A percentile compares a stretch with the other conserved stretches of the same genome.
Evolutionary conservation across 345 rosid species (phyloP).

Genomic region (Boechera divaricarpa): DNA sequence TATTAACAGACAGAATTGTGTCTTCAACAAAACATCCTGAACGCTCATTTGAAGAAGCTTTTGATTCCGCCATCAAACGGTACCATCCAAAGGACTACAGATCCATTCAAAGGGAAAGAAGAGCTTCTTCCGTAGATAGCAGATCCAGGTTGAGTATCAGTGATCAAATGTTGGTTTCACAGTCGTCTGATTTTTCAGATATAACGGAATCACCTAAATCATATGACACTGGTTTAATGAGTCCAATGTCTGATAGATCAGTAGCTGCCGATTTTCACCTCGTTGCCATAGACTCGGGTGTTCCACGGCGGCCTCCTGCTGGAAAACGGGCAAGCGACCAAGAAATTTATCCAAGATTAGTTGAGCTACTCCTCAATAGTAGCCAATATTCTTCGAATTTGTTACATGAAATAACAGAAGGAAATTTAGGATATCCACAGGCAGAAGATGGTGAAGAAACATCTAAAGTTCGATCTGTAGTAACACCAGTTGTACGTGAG

Average conservation of each 20-base stretch:
- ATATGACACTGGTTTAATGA: constrained; percentile 53
- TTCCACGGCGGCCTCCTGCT: constrained; percentile 98
- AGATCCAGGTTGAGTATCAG: constrained; percentile 55
- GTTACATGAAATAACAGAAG: constrained; percentile 81
- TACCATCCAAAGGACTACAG: constrained; percentile 76
- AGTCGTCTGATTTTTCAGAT: constrained; percentile 75
- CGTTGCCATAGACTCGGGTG: constrained; percentile 92
- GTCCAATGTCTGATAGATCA: constrained; percentile 60
- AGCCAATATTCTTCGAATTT: constrained; percentile 67
- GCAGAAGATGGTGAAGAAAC: constrained; percentile 51
- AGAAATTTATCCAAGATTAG: constrained; percentile 84
- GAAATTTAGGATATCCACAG: constrained; percentile 70
- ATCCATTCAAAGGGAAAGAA: constrained; percentile 84
- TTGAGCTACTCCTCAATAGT: constrained; percentile 87
- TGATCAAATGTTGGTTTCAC: constrained; percentile 54
- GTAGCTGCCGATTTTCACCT: constrained; percentile 58
- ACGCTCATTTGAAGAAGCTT: constrained; percentile 65
- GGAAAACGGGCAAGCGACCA: constrained; percentile 96
- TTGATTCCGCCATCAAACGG: constrained; percentile 77
- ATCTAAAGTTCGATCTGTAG: constrained; percentile 46
- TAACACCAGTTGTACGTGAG: constrained; percentile 59
- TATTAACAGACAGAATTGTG: constrained; percentile 70
- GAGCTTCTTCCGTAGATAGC: constrained; percentile 83
- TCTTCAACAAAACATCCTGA: constrained; percentile 51
- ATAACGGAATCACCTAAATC: constrained; percentile 66